Percentiles rank a stretch among this genome's conserved stretches.
Conservation (phyloP, 2,329 filamentous ascomycete species). For the Coniosporium tulheliwenetii region DNA sequence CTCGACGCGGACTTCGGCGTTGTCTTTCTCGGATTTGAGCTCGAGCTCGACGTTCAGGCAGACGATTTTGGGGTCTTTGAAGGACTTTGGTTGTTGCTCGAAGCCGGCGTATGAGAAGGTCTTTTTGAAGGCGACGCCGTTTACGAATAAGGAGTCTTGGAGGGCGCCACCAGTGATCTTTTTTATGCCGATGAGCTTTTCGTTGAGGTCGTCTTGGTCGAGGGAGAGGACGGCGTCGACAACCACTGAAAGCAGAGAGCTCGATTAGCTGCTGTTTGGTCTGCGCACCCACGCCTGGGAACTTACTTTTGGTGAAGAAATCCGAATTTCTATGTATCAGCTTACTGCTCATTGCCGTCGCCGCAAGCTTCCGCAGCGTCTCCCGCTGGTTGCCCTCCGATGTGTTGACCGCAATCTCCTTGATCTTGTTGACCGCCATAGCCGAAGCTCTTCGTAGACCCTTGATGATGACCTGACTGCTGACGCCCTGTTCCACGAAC, state of each 20-base stretch:
- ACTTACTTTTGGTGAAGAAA: slow-evolving; percentile 92
- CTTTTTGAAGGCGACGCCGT: slow-evolving; percentile 99
- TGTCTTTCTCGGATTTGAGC: slow-evolving; percentile 98
- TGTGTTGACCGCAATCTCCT: slow-evolving; percentile 86
- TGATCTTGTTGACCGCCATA: slow-evolving; percentile 94
- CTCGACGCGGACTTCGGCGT: slow-evolving; percentile 93
- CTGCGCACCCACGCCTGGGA: background rate
- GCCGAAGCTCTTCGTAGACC: slow-evolving; percentile 68
- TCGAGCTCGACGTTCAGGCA: slow-evolving; percentile 97
- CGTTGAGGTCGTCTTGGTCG: slow-evolving; percentile 93
- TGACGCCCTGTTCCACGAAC: slow-evolving; percentile 90
- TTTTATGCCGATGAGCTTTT: slow-evolving; percentile 96
- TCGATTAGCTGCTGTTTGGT: slow-evolving; percentile 2
- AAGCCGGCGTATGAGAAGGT: slow-evolving; percentile 98
- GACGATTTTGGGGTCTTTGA: slow-evolving; percentile 88
- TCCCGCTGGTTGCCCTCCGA: slow-evolving; percentile 72
- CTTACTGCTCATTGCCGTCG: slow-evolving; percentile 98
- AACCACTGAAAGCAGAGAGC: slow-evolving; percentile 51
- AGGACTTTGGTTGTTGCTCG: slow-evolving; percentile 95
- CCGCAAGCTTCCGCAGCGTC: slow-evolving; percentile 77
- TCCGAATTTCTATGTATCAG: slow-evolving; percentile 92
- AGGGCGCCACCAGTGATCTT: slow-evolving; percentile 94
- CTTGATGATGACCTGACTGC: slow-evolving; percentile 96
- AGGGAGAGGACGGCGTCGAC: slow-evolving; percentile 91
- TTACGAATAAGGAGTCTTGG: slow-evolving; percentile 91